Conservation (phyloP, 2,329 filamentous ascomycete genomes). For the Hymenoscyphus occultus region DNA sequence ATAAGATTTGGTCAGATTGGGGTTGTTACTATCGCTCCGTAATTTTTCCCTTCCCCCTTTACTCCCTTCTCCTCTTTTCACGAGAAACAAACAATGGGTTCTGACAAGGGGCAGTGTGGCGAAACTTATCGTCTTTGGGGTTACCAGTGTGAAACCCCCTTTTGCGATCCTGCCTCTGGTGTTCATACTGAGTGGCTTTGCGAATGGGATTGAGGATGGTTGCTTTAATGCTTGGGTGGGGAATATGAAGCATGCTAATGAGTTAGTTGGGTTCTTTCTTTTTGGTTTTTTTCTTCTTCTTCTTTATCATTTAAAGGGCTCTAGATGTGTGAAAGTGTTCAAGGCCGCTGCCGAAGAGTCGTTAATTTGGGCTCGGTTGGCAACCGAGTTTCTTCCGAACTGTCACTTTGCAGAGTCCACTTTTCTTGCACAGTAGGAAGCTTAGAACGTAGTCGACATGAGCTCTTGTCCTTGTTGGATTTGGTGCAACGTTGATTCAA, state of each 20-base stretch:
- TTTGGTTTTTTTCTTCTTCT: background rate
- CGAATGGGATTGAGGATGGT: constrained; percentile 45
- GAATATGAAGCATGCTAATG: constrained; percentile 65
- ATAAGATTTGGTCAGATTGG: constrained; percentile 60
- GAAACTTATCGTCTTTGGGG: constrained; percentile 62
- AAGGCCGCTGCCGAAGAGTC: background rate
- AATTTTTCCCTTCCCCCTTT: background rate
- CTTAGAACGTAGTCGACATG: too few relatives aligned
- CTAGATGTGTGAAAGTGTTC: background rate
- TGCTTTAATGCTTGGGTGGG: constrained; percentile 62
- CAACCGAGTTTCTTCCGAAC: too few relatives aligned
- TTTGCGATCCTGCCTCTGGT: constrained; percentile 64
- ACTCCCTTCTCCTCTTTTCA: background rate
- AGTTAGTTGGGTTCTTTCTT: constrained; percentile 36
- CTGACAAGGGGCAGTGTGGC: constrained; percentile 36
- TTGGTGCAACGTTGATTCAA: background rate
- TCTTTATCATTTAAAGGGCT: background rate
- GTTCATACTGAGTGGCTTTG: constrained; percentile 65
- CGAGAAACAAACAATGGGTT: too few relatives aligned
- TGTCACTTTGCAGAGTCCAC: too few relatives aligned
- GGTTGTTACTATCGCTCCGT: constrained; percentile 40
- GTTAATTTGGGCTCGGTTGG: too few relatives aligned
- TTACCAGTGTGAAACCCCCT: constrained; percentile 65
- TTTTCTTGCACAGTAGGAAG: too few relatives aligned
- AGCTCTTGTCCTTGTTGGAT: background rate